A percentile compares a stretch with the other conserved stretches of the same genome.
Evolutionary conservation across 176 grass and related monocot genomes (phyloP).

Genomic region (Metroxylon sagu): DNA sequence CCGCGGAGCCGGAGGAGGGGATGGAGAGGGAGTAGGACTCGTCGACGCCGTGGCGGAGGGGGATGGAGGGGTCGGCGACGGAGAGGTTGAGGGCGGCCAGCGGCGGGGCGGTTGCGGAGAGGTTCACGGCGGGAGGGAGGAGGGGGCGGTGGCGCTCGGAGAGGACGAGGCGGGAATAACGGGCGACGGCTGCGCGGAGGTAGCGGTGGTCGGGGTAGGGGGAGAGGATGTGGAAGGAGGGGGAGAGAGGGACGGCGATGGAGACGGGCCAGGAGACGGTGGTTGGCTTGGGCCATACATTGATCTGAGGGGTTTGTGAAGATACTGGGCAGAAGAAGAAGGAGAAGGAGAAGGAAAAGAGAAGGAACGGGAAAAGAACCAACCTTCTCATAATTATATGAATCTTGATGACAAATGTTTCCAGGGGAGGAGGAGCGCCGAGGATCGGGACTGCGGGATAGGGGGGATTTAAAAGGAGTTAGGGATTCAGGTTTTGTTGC

Average conservation of each 20-base stretch:
- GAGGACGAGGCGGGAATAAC: conserved; percentile 58
- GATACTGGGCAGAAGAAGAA: neutral
- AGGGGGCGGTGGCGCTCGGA: conserved; percentile 63
- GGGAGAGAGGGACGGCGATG: conserved; percentile 41
- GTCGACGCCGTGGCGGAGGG: conserved; percentile 50
- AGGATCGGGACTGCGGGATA: too few relatives aligned
- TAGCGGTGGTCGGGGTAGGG: conserved; percentile 30
- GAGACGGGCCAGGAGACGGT: conserved; percentile 49
- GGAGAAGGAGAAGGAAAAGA: neutral
- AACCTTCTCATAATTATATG: too few relatives aligned
- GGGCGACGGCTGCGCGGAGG: conserved; percentile 52
- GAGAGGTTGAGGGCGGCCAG: conserved; percentile 42
- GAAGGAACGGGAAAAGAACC: neutral
- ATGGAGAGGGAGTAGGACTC: conserved; percentile 81
- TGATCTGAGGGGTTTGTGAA: conserved; percentile 5
- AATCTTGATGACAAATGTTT: too few relatives aligned
- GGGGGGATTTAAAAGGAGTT: too few relatives aligned
- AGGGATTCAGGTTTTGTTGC: too few relatives aligned
- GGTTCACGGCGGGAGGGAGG: conserved; percentile 31
- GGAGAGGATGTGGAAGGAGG: conserved; percentile 57
- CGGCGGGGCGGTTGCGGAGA: conserved; percentile 12
- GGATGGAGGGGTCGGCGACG: conserved; percentile 41
- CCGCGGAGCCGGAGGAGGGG: conserved; percentile 18
- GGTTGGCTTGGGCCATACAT: conserved; percentile 69
- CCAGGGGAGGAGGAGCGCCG: too few relatives aligned